A percentile compares a stretch with the other conserved stretches of the same genome.
These are phyloP conservation scores for Collybiopsis confluens DNA, from an alignment of 768 basidiomycete genomes.

Conservation along the genomic window DNA sequence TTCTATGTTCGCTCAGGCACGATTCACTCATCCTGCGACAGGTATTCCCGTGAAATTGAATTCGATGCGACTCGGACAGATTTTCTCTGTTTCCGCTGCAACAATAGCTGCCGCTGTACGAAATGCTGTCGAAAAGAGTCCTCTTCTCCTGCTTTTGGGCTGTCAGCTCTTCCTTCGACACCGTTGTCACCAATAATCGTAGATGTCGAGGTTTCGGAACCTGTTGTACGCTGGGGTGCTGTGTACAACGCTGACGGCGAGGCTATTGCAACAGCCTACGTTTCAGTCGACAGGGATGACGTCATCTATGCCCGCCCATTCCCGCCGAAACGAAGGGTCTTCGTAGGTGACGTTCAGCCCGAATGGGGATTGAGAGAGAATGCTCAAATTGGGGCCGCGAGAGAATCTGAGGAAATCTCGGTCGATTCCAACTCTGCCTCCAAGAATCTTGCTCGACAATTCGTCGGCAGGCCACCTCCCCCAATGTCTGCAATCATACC, in stretches of 20 bases:
- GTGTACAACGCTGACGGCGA: constrained; percentile 26
- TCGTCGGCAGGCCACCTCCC: not conserved
- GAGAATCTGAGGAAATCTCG: not conserved
- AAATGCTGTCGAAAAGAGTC: constrained; percentile 35
- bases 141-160: constrained; percentile 31
- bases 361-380: constrained; percentile 23
- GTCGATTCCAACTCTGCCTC: not conserved
- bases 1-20: not conserved
- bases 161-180: constrained; percentile 7
- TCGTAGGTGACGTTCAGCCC: constrained; percentile 26
- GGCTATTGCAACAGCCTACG: constrained; percentile 22
- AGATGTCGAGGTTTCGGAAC: constrained; percentile 6
- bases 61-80: constrained; percentile 15
- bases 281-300: constrained; percentile 16
- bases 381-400: not conserved
- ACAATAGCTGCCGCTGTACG: constrained; percentile 45
- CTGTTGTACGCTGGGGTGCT: constrained; percentile 25
- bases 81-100: constrained; percentile 44
- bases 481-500: too few species aligned
- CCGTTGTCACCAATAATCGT: constrained; percentile 4
- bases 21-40: constrained; percentile 9
- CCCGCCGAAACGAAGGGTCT: constrained; percentile 17
- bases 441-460: not conserved
- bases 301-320: constrained; percentile 16
- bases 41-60: constrained; percentile 21